phyloP scores from a whole-genome alignment of 2,329 filamentous ascomycete species.

The Beauveria sp. region DNA sequence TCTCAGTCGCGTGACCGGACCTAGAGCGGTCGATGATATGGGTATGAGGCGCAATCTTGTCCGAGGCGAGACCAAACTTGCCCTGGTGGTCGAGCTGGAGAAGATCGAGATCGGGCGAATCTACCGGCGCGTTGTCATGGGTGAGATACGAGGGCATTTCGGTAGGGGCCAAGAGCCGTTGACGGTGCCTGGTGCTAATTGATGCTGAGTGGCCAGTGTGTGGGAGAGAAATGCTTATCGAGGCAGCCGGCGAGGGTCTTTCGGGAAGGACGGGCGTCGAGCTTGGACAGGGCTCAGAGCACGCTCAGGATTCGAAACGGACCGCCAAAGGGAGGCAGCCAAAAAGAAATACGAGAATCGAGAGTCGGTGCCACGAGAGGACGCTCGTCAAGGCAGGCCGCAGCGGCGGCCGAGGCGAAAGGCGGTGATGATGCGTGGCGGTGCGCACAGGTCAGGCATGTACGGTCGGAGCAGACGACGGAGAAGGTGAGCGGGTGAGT shows the following conservation, averaged over 20 bases:
- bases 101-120: conserved; percentile 34
- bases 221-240: background rate
- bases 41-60: conserved; percentile 29
- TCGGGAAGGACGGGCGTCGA: background rate
- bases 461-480: conserved; percentile 5
- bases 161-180: conserved; percentile 10
- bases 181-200: background rate
- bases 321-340: background rate
- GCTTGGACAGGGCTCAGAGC: background rate
- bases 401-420: conserved; percentile 1
- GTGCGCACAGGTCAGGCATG: conserved; percentile 5
- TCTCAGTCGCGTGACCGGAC: conserved; percentile 41
- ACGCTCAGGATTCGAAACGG: background rate
- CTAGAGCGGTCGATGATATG: conserved; percentile 32
- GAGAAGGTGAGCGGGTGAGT: background rate
- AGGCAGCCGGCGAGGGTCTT: background rate
- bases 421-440: conserved; percentile 7
- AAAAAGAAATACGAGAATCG: background rate
- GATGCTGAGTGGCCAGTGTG: background rate
- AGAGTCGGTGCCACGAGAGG: conserved; percentile 1
- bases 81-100: conserved; percentile 36
- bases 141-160: conserved; percentile 49
- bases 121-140: conserved; percentile 36
- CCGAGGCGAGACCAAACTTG: conserved; percentile 27
- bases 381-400: conserved; percentile 2